These are phyloP conservation scores for Rhizopus arrhizus DNA, from an alignment of 371 early-diverging fungal genomes.

Conservation along the genomic window DNA sequence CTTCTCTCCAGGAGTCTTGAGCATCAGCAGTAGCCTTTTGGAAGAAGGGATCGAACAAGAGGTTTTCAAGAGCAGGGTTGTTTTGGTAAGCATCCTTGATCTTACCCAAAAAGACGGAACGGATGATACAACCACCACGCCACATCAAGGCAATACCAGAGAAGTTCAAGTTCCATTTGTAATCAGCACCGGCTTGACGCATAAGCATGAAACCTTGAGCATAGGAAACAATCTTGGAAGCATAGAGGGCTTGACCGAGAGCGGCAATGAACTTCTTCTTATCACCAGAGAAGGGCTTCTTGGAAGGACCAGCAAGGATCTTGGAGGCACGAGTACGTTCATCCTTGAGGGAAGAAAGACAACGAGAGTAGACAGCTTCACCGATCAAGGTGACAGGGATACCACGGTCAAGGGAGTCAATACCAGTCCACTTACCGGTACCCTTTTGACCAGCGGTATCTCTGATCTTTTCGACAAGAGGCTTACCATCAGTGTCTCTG, in stretches of 20 bases:
- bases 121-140: slow-evolving; percentile 99
- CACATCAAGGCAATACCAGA: slow-evolving; percentile 97
- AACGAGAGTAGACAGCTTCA: slow-evolving; percentile 97
- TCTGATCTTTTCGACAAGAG: slow-evolving; percentile 93
- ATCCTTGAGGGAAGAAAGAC: slow-evolving; percentile 93
- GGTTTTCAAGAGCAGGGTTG: slow-evolving; percentile 85
- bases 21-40: slow-evolving; percentile 83
- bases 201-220: slow-evolving; percentile 99
- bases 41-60: slow-evolving; percentile 95
- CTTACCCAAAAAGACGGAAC: slow-evolving; percentile 92
- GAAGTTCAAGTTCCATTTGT: slow-evolving; percentile 95
- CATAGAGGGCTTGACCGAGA: slow-evolving; percentile 92
- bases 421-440: slow-evolving; percentile 98
- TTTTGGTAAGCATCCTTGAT: slow-evolving; percentile 91
- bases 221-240: slow-evolving; percentile 97
- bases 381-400: slow-evolving; percentile 95
- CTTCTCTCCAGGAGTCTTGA: slow-evolving; percentile 88
- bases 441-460: slow-evolving; percentile 99
- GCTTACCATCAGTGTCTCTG: slow-evolving; percentile 85
- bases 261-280: slow-evolving; percentile 84
- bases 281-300: slow-evolving; percentile 75
- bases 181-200: slow-evolving; percentile 90
- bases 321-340: slow-evolving; percentile 90
- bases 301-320: slow-evolving; percentile 77
- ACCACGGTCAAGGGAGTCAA: slow-evolving; percentile 91